Conservation (phyloP, 495 filamentous ascomycete genomes). For the Glutinoglossum americanum region DNA sequence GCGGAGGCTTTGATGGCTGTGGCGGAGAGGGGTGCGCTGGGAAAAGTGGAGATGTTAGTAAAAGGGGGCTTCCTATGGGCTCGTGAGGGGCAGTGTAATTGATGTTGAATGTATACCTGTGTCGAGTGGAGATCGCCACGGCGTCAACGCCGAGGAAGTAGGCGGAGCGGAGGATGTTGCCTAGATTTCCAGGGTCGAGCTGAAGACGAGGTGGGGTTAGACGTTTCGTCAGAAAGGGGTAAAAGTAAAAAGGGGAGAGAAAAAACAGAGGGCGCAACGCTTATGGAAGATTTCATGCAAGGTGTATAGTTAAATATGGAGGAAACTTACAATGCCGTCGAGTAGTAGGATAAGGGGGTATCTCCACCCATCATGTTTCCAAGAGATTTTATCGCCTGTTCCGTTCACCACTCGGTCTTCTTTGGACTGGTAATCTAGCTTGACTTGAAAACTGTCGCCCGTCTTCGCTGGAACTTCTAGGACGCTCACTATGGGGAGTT, state of each 20-base stretch:
- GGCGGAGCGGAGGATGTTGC: constrained; percentile 67
- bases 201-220: constrained; percentile 4
- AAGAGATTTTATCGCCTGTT: constrained; percentile 18
- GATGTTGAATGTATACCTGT: constrained; percentile 2
- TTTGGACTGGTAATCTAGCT: constrained; percentile 41
- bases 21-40: too few relatives aligned
- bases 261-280: too few relatives aligned
- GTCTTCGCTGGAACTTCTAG: constrained; percentile 26
- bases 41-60: too few relatives aligned
- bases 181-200: constrained; percentile 74
- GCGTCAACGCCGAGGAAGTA: constrained; percentile 61
- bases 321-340: constrained; percentile 37
- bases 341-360: constrained; percentile 63
- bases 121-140: constrained; percentile 14
- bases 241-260: too few relatives aligned
- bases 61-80: too few relatives aligned
- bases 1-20: too few relatives aligned
- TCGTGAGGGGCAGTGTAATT: too few relatives aligned
- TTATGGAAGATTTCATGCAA: background rate
- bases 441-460: constrained; percentile 29
- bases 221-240: background rate
- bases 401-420: constrained; percentile 60
- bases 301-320: background rate
- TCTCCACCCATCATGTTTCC: constrained; percentile 20
- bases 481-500: constrained; percentile 42